Evolutionary conservation across 1,284 basidiomycete genomes (phyloP).

Genomic region (Ustanciosporium gigantosporum): DNA sequence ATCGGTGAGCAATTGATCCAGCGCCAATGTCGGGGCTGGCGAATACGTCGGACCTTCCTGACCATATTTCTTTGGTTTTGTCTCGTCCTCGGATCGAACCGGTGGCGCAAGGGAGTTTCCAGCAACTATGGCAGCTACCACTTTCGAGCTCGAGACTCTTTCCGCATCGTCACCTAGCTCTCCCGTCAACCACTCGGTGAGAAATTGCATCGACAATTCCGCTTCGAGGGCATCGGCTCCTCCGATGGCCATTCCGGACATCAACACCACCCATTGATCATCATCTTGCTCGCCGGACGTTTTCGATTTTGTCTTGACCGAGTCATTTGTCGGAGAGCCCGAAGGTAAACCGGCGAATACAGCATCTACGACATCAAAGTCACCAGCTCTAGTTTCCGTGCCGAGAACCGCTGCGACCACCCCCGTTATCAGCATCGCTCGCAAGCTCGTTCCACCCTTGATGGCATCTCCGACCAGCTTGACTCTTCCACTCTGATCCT

Average conservation of each 20-base stretch:
- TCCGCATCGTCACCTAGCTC: slow-evolving; percentile 72
- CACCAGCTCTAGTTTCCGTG: slow-evolving; percentile 82
- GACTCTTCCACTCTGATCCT: slow-evolving; percentile 93
- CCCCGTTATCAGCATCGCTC: slow-evolving; percentile 50
- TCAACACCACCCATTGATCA: slow-evolving; percentile 49
- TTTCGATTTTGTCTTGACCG: neutral
- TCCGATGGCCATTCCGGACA: slow-evolving; percentile 64
- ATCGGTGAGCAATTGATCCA: slow-evolving; percentile 75
- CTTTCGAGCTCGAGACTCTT: slow-evolving; percentile 12
- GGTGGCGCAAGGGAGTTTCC: slow-evolving; percentile 45
- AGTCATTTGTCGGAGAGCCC: neutral
- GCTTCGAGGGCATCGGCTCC: slow-evolving; percentile 57
- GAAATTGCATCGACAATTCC: slow-evolving; percentile 42
- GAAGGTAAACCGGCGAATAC: slow-evolving; percentile 71
- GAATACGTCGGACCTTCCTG: slow-evolving; percentile 30
- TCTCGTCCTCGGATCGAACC: slow-evolving; percentile 23
- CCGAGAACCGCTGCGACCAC: slow-evolving; percentile 88
- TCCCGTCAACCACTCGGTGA: slow-evolving; percentile 78
- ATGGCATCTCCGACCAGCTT: slow-evolving; percentile 74
- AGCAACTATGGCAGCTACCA: slow-evolving; percentile 45
- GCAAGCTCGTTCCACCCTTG: slow-evolving; percentile 17
- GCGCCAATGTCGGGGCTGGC: slow-evolving; percentile 62
- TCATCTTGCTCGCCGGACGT: slow-evolving; percentile 2
- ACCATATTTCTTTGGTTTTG: slow-evolving; percentile 28
- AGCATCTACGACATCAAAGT: slow-evolving; percentile 91